Evolutionary conservation across 2,329 filamentous ascomycete species (phyloP), one percentile per base, ranked within the genome.

Genomic region (Aureobasidium sp.): DNA sequence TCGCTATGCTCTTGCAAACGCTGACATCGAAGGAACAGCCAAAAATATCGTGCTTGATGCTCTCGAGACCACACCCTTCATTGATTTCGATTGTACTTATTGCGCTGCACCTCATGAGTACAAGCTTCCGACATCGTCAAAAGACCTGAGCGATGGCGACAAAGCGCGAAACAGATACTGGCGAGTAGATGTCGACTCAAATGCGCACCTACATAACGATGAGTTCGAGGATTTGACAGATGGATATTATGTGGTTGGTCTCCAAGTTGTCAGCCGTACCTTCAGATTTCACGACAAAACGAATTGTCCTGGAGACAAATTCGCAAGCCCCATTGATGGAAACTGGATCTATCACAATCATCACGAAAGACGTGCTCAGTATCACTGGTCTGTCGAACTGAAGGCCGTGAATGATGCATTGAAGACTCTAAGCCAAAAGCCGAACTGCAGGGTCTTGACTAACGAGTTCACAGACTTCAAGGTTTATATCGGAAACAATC

Each of bases 391-490:
- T 10, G 13, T n/a, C 6, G 55, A 58, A 15, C 9, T 58, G 3
- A 58, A 36, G 13, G 41, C 41, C 7, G 42, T 58, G 17, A n/a
- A 58, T 7, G 23, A 46, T 5, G 55, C 55, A 3, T 17, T 58
- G 3, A 47, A 26, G 20, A n/a, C 37, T 3, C 42, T 58, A 15
- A 27, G 20, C 15, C 26, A 9, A 4, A 26, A 47, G 27, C 42
- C 41, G 10, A 47, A 56, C 12, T 58, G 50, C 44, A 36, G 56
- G 20, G 46, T 59, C 46, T 29, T 59, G 9, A 34, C 39, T 26
- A 62, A 62, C 17, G 48, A 62, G 15, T 55, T 34, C 7, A 46
- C 48, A 44, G 48, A 39, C n/a, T 48, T 63, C 36, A 39, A 48
- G 10, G 47, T 59, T 2, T 37, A 51, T 7, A 17, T 51, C 8